phyloP scores from a whole-genome alignment of 306 rosid genomes.

The Sesbania bispinosa region DNA sequence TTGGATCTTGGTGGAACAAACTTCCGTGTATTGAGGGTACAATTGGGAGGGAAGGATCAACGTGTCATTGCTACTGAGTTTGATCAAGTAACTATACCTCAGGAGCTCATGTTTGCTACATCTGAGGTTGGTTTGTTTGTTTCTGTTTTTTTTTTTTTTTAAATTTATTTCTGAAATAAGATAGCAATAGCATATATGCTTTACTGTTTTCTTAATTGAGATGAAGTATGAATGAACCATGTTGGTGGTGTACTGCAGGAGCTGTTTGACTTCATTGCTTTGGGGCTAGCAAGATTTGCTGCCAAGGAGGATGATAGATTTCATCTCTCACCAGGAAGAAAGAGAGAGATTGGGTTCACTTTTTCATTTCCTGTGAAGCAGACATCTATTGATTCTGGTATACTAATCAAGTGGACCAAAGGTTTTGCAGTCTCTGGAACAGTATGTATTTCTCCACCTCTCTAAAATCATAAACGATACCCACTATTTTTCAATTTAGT shows the following conservation, averaged over 20 bases:
- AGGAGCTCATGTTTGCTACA: slow-evolving; percentile 67
- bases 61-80: slow-evolving; percentile 74
- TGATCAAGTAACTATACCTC: slow-evolving; percentile 79
- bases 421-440: slow-evolving; percentile 92
- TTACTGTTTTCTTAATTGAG: background rate
- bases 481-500: background rate
- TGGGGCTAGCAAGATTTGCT: slow-evolving; percentile 64
- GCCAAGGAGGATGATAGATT: slow-evolving; percentile 58
- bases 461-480: background rate
- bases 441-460: slow-evolving; percentile 38
- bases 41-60: slow-evolving; percentile 72
- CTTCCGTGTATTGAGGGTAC: slow-evolving; percentile 84
- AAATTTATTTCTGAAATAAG: background rate
- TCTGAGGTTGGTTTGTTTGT: slow-evolving; percentile 45
- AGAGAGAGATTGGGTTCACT: slow-evolving; percentile 87
- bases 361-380: slow-evolving; percentile 95
- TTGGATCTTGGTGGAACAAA: slow-evolving; percentile 97
- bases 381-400: slow-evolving; percentile 81
- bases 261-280: slow-evolving; percentile 86
- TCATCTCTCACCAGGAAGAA: slow-evolving; percentile 46
- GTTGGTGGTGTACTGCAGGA: slow-evolving; percentile 38
- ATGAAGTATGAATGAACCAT: background rate
- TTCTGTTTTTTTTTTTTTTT: background rate
- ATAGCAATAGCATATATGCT: no score
- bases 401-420: slow-evolving; percentile 91